Evolutionary conservation across 2,329 filamentous ascomycete genomes (phyloP).

Genomic region (Cordyceps cicadae): DNA sequence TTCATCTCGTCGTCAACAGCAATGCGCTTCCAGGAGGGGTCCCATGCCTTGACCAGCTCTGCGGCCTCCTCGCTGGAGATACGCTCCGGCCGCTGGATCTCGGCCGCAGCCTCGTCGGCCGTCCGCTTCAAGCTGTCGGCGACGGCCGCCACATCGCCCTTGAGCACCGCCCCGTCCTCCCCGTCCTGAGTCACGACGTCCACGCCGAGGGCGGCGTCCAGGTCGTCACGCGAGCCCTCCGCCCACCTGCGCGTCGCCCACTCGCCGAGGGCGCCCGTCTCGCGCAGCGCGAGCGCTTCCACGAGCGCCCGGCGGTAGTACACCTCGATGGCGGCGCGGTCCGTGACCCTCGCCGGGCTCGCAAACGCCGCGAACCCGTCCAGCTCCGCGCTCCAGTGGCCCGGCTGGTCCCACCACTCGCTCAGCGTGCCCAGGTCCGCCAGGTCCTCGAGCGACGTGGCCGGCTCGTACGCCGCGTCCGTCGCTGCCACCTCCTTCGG

Average conservation of each 20-base stretch:
- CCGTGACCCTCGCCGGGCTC: constrained; percentile 30
- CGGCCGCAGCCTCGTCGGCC: constrained; percentile 17
- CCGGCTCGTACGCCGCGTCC: constrained; percentile 38
- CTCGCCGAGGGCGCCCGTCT: constrained; percentile 22
- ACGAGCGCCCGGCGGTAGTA: constrained; percentile 42
- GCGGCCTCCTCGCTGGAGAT: constrained; percentile 32
- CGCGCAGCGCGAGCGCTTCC: constrained; percentile 39
- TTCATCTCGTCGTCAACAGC: constrained; percentile 54
- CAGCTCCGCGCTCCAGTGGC: constrained; percentile 39
- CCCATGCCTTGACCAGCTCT: constrained; percentile 38
- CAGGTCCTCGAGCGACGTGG: constrained; percentile 35
- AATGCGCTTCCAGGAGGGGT: constrained; percentile 49
- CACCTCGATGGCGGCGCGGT: constrained; percentile 38
- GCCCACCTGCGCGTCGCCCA: constrained; percentile 28
- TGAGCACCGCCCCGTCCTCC: constrained; percentile 24
- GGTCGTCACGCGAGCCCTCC: constrained; percentile 24
- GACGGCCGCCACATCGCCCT: constrained; percentile 29
- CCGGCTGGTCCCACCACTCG: constrained; percentile 46
- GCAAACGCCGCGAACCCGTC: constrained; percentile 39
- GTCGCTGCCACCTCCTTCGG: constrained; percentile 24
- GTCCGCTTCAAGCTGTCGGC: constrained; percentile 23
- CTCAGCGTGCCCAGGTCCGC: constrained; percentile 38
- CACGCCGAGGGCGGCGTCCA: constrained; percentile 28
- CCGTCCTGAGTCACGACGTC: constrained; percentile 34
- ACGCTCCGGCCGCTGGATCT: constrained; percentile 16